phyloP scores from a whole-genome alignment of 805 yeast species.

The Wickerhamomyces tratensis region DNA sequence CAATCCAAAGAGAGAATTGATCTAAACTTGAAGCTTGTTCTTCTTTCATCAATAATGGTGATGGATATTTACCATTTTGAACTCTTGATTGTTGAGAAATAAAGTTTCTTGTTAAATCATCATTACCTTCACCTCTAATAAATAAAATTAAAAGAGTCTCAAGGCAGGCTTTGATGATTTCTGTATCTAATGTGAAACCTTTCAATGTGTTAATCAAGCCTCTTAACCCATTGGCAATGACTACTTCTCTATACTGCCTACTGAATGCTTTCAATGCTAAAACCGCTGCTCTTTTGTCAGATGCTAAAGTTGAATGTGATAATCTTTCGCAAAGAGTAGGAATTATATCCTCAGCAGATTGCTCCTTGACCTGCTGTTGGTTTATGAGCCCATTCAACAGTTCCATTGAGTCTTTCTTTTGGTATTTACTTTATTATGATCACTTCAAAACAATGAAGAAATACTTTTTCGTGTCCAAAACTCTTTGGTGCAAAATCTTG shows the following conservation, averaged over 20 bases:
- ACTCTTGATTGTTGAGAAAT: slow-evolving; percentile 64
- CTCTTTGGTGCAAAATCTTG: too few species aligned
- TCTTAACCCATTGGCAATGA: slow-evolving; percentile 77
- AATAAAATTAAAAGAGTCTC: slow-evolving; percentile 82
- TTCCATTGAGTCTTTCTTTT: background rate
- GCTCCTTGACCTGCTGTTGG: slow-evolving; percentile 33
- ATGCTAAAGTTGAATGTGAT: slow-evolving; percentile 67
- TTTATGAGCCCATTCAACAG: background rate
- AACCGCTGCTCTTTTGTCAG: slow-evolving; percentile 88
- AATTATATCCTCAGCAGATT: slow-evolving; percentile 72
- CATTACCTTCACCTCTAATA: slow-evolving; percentile 57
- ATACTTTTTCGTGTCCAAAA: background rate
- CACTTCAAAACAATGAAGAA: background rate
- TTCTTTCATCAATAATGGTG: slow-evolving; percentile 53
- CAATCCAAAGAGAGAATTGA: slow-evolving; percentile 88
- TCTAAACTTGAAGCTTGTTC: slow-evolving; percentile 43
- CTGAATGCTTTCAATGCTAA: slow-evolving; percentile 82
- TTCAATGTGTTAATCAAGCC: slow-evolving; percentile 59
- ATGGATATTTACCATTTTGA: slow-evolving; percentile 71
- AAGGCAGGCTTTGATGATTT: slow-evolving; percentile 65
- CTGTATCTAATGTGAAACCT: slow-evolving; percentile 60
- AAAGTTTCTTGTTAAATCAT: slow-evolving; percentile 60
- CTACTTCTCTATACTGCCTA: slow-evolving; percentile 81
- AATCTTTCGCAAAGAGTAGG: slow-evolving; percentile 83
- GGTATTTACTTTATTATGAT: background rate